Percentiles rank a stretch among this genome's conserved stretches.
Conservation (phyloP, 169 alveolate genomes). For the Theileria annulata region DNA sequence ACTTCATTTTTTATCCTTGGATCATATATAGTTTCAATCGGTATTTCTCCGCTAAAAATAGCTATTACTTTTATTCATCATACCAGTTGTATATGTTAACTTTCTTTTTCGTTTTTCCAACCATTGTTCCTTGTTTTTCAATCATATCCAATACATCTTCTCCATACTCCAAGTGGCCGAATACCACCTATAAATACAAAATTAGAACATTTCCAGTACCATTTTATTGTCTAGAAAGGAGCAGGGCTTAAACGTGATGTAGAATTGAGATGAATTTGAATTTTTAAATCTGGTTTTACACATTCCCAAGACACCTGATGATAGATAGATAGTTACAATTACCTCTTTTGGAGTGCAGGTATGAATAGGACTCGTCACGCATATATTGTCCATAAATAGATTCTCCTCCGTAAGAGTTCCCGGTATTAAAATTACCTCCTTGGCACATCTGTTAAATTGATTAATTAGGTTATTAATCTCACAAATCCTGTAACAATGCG, state of each 20-base stretch:
- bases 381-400: conserved; percentile 84
- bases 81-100: conserved; percentile 81
- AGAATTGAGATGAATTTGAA: conserved; percentile 90
- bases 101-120: conserved; percentile 77
- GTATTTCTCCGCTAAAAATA: conserved; percentile 66
- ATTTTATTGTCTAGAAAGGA: conserved; percentile 92
- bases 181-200: conserved; percentile 70
- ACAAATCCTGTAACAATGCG: conserved; percentile 79
- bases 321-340: not conserved
- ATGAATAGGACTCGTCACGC: conserved; percentile 78
- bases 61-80: conserved; percentile 4
- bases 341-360: conserved; percentile 81
- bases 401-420: conserved; percentile 85
- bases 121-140: conserved; percentile 76
- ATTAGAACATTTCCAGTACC: conserved; percentile 22
- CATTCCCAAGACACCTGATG: conserved; percentile 81
- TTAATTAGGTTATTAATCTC: not conserved
- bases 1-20: conserved; percentile 45
- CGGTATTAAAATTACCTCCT: conserved; percentile 86
- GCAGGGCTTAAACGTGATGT: conserved; percentile 89
- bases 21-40: conserved; percentile 55
- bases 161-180: conserved; percentile 82
- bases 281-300: conserved; percentile 78
- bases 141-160: conserved; percentile 75
- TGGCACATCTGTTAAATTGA: conserved; percentile 77